Conservation (phyloP, 2,329 filamentous ascomycete species). For the Penicillium sp. region DNA sequence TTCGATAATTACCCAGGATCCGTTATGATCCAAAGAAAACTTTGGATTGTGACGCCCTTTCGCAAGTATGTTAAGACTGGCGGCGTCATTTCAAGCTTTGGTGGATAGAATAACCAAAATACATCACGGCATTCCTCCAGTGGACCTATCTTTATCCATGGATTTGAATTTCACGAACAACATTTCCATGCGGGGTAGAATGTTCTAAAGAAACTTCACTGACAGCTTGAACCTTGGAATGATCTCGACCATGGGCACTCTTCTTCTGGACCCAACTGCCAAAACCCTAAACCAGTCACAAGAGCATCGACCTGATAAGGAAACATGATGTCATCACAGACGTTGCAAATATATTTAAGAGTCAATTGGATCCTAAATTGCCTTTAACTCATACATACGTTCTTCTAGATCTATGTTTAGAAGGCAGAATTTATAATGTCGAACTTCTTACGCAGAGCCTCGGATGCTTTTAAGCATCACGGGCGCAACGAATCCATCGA, state of each 20-base stretch:
- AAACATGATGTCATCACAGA: not conserved
- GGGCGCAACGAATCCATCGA: conserved; percentile 2
- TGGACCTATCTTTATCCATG: not conserved
- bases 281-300: too few relatives aligned
- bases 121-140: too few relatives aligned
- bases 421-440: not conserved
- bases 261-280: not conserved
- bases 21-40: too few relatives aligned
- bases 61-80: too few relatives aligned
- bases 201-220: too few relatives aligned
- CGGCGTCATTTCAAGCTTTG: too few relatives aligned
- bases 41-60: too few relatives aligned
- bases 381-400: not conserved
- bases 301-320: not conserved
- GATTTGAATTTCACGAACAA: too few relatives aligned
- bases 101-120: too few relatives aligned
- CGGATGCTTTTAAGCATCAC: conserved; percentile 7
- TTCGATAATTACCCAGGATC: too few relatives aligned
- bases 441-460: conserved; percentile 6
- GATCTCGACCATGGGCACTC: not conserved
- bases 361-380: not conserved
- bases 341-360: not conserved
- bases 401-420: too few relatives aligned
- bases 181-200: too few relatives aligned
- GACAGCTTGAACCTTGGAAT: not conserved